Base-by-base conservation (phyloP, 768 basidiomycete species). In the Lepiota brunneoincarnata region DNA sequence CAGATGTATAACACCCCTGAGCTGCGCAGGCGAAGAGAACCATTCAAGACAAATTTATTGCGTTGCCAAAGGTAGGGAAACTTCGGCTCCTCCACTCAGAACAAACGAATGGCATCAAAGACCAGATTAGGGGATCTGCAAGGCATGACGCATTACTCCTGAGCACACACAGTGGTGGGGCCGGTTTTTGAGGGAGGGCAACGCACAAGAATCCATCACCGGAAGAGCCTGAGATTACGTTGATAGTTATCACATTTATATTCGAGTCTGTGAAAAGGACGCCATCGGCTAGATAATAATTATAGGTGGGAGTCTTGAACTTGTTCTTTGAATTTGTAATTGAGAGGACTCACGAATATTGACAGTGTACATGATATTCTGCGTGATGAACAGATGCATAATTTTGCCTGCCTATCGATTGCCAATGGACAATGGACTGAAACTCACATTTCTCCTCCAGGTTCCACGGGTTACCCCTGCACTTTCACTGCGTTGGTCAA, bases 341-440 rank as follows among this genome's bases (percentile, higher is more conserved):
- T 12, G 28, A 24, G 39, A 45, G 35, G n/a, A 59, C 69, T 61
- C 50, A 71, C 69, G 71, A 37, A 73, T 71, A 58, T 56, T 67
- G 47, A 67, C 63, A 34, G 67, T 70, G 48, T 73, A 73, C 58
- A 66, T 35, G 39, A 64, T 71, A 58, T 71, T 73, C 69, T 71
- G 36, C 21, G 28, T 9, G 9, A 6, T 37, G 18, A 34, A 23
- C 2, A 9, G 34, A 15, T 18, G 10, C 20, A 41, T 7, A 21
- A 40, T 37, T 12, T 53, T 28, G 12, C 14, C 28, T 40, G 14
- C 15, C n/a, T 14, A 10, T 37, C 15, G 17, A 7, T 3, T 5
- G 18, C 2, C 10, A 37, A 41, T 1, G 14, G 35, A 11, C 51
- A 35, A n/a, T n/a, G n/a, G n/a, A n/a, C n/a, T n/a, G n/a, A n/a